A percentile compares a stretch with the other conserved stretches of the same genome.
Conservation (phyloP, 805 yeast genomes). For the Hanseniaspora valbyensis region DNA sequence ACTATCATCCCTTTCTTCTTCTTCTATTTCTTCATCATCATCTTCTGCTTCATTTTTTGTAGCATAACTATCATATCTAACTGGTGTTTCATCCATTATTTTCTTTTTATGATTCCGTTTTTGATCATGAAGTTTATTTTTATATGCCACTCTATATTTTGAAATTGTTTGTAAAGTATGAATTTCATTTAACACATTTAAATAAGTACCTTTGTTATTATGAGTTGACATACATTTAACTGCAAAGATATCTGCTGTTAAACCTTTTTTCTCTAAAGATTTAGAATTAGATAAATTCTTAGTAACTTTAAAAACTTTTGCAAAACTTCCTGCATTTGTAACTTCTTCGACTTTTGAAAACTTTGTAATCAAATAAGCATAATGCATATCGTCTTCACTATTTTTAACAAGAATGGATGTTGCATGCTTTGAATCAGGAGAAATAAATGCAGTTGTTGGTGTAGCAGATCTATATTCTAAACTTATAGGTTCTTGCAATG, state of each 20-base stretch:
- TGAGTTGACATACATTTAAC: slow-evolving; percentile 75
- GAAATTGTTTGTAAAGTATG: slow-evolving; percentile 44
- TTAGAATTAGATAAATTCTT: slow-evolving; percentile 12
- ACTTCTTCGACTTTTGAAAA: slow-evolving; percentile 55
- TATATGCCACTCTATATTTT: slow-evolving; percentile 29
- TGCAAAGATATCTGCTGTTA: slow-evolving; percentile 44
- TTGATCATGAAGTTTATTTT: background rate
- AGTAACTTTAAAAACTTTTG: slow-evolving; percentile 72
- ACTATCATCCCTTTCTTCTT: slow-evolving; percentile 20
- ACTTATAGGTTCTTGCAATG: slow-evolving; percentile 20
- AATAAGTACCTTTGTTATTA: slow-evolving; percentile 38
- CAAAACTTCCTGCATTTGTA: slow-evolving; percentile 75
- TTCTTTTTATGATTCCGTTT: background rate
- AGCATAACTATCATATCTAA: slow-evolving; percentile 1
- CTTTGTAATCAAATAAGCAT: slow-evolving; percentile 36
- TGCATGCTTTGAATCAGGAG: slow-evolving; percentile 10
- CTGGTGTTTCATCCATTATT: background rate
- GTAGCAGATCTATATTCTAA: slow-evolving; percentile 26
- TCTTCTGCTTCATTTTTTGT: no score
- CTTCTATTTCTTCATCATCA: no score
- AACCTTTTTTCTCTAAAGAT: slow-evolving; percentile 40
- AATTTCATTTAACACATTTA: slow-evolving; percentile 63
- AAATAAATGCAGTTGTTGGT: slow-evolving; percentile 20
- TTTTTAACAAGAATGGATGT: slow-evolving; percentile 10
- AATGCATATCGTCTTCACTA: slow-evolving; percentile 22